Percentiles rank a stretch among this genome's conserved stretches.
phyloP scores from a whole-genome alignment of 495 filamentous ascomycete genomes.

The Penicillium herquei region DNA sequence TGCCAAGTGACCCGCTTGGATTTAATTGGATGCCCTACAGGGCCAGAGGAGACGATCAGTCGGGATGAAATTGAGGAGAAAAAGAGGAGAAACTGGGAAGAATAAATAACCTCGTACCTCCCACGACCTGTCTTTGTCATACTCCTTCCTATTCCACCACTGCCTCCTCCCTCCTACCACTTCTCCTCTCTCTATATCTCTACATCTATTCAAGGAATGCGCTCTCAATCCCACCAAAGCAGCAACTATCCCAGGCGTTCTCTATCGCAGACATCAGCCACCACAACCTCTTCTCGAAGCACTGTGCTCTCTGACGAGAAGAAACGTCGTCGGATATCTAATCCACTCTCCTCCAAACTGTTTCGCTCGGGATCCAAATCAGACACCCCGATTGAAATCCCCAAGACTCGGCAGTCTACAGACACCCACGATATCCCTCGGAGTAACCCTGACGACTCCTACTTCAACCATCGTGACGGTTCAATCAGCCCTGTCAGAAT shows the following conservation, averaged over 20 bases:
- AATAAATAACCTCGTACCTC: conserved; percentile 5
- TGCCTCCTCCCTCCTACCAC: background rate
- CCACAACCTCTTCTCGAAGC: conserved; percentile 18
- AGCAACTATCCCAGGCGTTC: conserved; percentile 18
- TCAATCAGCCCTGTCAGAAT: conserved; percentile 22
- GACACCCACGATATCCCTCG: conserved; percentile 5
- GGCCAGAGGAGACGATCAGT: background rate
- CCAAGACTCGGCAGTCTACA: background rate
- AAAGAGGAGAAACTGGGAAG: background rate
- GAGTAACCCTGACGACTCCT: conserved; percentile 11
- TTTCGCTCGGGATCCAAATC: conserved; percentile 21
- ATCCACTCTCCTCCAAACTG: conserved; percentile 16
- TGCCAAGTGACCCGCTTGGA: conserved; percentile 1
- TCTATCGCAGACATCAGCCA: conserved; percentile 25
- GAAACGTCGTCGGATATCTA: conserved; percentile 7
- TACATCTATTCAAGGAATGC: conserved; percentile 17
- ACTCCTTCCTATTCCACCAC: background rate
- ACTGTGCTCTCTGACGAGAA: conserved; percentile 21
- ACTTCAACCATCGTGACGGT: conserved; percentile 17
- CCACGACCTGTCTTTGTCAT: conserved; percentile 1
- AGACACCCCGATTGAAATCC: conserved; percentile 19
- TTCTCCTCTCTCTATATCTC: background rate
- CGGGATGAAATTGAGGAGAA: conserved; percentile 2
- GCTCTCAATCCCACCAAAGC: conserved; percentile 18
- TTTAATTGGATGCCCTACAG: conserved; percentile 31